These are phyloP conservation scores for Grigorovia transvaalensis DNA, from an alignment of 805 yeast genomes.

Conservation along the genomic window DNA sequence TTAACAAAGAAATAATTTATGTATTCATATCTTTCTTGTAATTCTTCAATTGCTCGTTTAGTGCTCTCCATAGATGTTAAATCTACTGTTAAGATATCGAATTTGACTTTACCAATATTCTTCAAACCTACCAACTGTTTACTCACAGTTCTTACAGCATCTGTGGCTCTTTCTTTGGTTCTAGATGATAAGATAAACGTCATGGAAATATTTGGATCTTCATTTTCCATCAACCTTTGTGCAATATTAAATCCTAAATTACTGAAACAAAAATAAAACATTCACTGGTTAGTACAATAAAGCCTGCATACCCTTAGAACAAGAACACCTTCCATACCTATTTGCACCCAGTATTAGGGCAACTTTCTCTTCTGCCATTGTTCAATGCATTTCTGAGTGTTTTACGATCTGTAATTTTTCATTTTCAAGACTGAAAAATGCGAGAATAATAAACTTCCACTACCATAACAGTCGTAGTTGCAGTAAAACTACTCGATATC, in stretches of 20 bases:
- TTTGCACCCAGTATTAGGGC: constrained; percentile 37
- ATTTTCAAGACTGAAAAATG: background rate
- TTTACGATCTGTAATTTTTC: background rate
- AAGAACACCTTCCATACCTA: constrained; percentile 15
- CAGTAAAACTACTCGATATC: constrained; percentile 7
- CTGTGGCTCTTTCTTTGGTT: constrained; percentile 71
- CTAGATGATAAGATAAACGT: constrained; percentile 84
- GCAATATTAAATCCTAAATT: constrained; percentile 83
- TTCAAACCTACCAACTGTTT: constrained; percentile 30
- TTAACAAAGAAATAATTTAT: constrained; percentile 76
- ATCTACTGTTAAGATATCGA: constrained; percentile 78
- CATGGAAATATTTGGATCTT: constrained; percentile 43
- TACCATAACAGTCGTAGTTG: too few relatives aligned
- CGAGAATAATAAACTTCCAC: too few relatives aligned
- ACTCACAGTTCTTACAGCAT: constrained; percentile 51
- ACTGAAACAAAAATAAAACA: constrained; percentile 21
- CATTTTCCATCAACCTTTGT: constrained; percentile 55
- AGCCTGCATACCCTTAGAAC: background rate
- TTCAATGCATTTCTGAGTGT: background rate
- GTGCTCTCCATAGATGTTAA: constrained; percentile 82
- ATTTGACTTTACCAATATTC: constrained; percentile 53
- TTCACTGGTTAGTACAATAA: background rate
- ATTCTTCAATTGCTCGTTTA: constrained; percentile 56
- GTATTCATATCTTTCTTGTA: constrained; percentile 48
- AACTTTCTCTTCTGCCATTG: constrained; percentile 18